These are phyloP conservation scores for Blastocystis sp. DNA, from an alignment of 352 stramenopile genomes.

Conservation along the genomic window DNA sequence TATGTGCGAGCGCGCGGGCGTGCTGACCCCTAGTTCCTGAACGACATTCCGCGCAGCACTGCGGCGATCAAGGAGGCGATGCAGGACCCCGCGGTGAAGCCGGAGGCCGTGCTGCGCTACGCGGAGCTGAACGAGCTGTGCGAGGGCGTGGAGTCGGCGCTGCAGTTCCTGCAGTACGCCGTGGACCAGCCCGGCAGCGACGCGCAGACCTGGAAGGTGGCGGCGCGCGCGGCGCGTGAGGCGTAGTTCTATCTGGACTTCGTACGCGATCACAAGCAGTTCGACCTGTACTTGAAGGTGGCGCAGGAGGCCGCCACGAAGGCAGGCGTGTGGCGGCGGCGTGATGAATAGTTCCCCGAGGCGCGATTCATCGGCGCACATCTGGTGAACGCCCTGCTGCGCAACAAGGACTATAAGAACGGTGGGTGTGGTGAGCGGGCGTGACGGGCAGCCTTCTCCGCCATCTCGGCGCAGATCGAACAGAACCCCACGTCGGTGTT, in stretches of 20 bases:
- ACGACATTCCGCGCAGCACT: neutral
- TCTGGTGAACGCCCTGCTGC: constrained; percentile 5
- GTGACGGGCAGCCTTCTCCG: neutral
- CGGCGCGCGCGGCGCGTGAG: too few species aligned
- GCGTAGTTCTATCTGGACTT: neutral
- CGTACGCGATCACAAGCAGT: neutral
- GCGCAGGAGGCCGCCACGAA: neutral
- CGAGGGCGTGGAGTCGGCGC: neutral
- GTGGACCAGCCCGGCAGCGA: neutral
- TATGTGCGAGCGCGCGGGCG: neutral
- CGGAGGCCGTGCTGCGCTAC: neutral
- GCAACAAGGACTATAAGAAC: constrained; percentile 20
- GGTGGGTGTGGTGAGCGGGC: too few species aligned
- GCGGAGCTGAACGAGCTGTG: constrained; percentile 4
- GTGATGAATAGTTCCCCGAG: neutral
- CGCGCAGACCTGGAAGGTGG: neutral
- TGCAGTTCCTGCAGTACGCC: constrained; percentile 5
- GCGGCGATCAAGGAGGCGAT: constrained; percentile 28
- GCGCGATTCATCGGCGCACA: neutral
- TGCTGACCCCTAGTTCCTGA: constrained; percentile 3
- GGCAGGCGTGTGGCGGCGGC: too few species aligned
- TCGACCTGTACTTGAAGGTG: constrained; percentile 23
- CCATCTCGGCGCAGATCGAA: neutral
- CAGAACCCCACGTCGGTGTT: neutral
- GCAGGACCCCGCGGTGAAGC: neutral